Evolutionary conservation across 148 eudicot species (phyloP), one percentile per base, ranked within the genome.

Genomic region (Linanthus parryae): DNA sequence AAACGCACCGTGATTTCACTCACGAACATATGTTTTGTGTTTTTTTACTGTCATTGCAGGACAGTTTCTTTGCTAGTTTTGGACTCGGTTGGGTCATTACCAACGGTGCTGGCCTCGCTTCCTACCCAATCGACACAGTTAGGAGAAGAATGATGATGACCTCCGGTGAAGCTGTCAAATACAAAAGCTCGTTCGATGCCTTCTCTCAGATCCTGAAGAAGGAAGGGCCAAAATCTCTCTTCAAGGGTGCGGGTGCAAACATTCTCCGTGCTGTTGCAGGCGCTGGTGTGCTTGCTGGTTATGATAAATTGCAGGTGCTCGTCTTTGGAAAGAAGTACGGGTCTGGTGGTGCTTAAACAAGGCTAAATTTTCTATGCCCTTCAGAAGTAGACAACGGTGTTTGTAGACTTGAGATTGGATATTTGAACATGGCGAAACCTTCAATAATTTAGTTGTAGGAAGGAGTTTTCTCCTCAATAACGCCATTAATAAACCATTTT

Each of bases 271-370:
- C 46, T 17, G 46, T 42, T 42, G 46, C 46, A 15, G 46, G 46
- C 3, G 46, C 46, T 42, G 46, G 46, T 42, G 46, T 42, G 20
- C 46, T 42, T 42, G 46, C 46, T 42, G 46, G 46, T 5, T 42
- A 42, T 17, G 46, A 42, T 12, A 42, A 42, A 24, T 1, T 42
- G 21, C 46, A 42, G 46, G 46, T 42, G 1, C 22, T 42, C 21
- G 22, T 42, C 21, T 15, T 42, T 21, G 46, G 46, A 15, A 42
- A 42, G 21, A 42, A 42, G 21, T 42, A 42, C 21, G 46, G 46
- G 21, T 42, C 46, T 17, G 46, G 46, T 17, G 46, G 46, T 14
- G 46, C n/a, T n/a, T n/a, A n/a, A n/a, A n/a, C n/a, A n/a, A n/a
- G n/a, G n/a, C n/a, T n/a, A n/a, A n/a, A n/a, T n/a, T n/a, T n/a